phyloP scores from a whole-genome alignment of 2,329 filamentous ascomycete genomes.

The Exutisphaerella laricina region DNA sequence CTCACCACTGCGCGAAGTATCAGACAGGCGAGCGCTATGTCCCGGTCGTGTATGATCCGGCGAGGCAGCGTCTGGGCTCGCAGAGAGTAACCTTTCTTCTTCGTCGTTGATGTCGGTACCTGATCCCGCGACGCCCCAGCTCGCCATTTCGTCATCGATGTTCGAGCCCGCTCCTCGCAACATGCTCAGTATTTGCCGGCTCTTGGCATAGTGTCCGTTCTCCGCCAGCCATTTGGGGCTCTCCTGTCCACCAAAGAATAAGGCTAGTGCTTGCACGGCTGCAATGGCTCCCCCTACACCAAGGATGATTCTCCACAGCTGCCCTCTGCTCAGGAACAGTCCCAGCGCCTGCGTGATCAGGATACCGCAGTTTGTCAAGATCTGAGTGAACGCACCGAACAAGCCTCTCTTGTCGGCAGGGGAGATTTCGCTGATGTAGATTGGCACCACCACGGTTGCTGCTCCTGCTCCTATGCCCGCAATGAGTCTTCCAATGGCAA shows the following conservation, averaged over 20 bases:
- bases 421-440: slow-evolving; percentile 90
- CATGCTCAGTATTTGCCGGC: slow-evolving; percentile 63
- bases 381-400: slow-evolving; percentile 79
- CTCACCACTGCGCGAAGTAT: slow-evolving; percentile 20
- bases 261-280: slow-evolving; percentile 58
- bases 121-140: slow-evolving; percentile 37
- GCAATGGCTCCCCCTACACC: slow-evolving; percentile 66
- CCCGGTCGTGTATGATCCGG: too few species aligned
- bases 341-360: slow-evolving; percentile 76
- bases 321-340: slow-evolving; percentile 76
- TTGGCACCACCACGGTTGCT: slow-evolving; percentile 83
- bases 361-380: slow-evolving; percentile 86
- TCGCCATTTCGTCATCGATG: slow-evolving; percentile 66
- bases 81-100: slow-evolving; percentile 51
- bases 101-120: slow-evolving; percentile 35
- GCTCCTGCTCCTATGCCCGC: slow-evolving; percentile 82
- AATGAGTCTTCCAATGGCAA: slow-evolving; percentile 70
- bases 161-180: slow-evolving; percentile 66
- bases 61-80: slow-evolving; percentile 1
- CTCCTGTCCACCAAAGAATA: slow-evolving; percentile 70
- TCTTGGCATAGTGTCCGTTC: slow-evolving; percentile 55
- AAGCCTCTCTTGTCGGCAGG: slow-evolving; percentile 58
- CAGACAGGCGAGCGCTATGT: slow-evolving; percentile 11
- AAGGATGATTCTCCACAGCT: slow-evolving; percentile 78
- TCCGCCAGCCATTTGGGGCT: slow-evolving; percentile 81